Percentiles rank a stretch among this genome's conserved stretches.
Conservation (phyloP, 177 flowering plant species). For the Vitis hybrid region DNA sequence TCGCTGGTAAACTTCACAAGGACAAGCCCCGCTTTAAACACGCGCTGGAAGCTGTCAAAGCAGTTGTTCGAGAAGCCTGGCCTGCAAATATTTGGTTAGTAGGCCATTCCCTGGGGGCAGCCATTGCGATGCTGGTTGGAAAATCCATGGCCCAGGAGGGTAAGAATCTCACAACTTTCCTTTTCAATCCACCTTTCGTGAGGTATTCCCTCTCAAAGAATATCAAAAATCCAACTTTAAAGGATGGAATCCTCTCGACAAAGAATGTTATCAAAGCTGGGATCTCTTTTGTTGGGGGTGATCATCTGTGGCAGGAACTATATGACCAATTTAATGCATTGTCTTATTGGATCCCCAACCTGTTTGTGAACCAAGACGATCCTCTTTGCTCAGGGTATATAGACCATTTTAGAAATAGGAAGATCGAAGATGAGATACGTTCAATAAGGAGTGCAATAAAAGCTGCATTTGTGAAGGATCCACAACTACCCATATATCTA, state of each 20-base stretch:
- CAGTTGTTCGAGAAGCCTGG: slow-evolving; percentile 5
- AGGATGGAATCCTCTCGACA: slow-evolving; percentile 20
- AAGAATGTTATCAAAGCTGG: slow-evolving; percentile 29
- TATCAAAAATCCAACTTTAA: slow-evolving; percentile 20
- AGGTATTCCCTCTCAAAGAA: slow-evolving; percentile 23
- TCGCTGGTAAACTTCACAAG: slow-evolving; percentile 17
- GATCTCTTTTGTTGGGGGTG: slow-evolving; percentile 8
- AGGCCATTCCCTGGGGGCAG: slow-evolving; percentile 41
- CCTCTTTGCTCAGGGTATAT: slow-evolving; percentile 29
- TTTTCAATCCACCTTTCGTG: slow-evolving; percentile 37
- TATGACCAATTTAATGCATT: slow-evolving; percentile 17
- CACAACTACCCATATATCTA: too few relatives aligned
- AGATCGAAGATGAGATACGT: slow-evolving; percentile 24
- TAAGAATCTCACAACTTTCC: slow-evolving; percentile 20
- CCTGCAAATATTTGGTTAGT: slow-evolving; percentile 30
- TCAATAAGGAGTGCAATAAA: slow-evolving; percentile 13
- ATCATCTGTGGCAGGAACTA: background rate
- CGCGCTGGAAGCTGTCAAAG: slow-evolving; percentile 18
- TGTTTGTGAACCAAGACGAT: slow-evolving; percentile 32
- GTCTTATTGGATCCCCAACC: slow-evolving; percentile 26
- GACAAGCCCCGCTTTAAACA: slow-evolving; percentile 12
- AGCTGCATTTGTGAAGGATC: too few relatives aligned
- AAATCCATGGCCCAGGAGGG: slow-evolving; percentile 22
- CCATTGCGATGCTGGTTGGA: slow-evolving; percentile 35
- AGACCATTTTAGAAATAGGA: slow-evolving; percentile 33